These are phyloP conservation scores for Aureobasidium sp. DNA, from an alignment of 2,329 filamentous ascomycete genomes.

Conservation along the genomic window DNA sequence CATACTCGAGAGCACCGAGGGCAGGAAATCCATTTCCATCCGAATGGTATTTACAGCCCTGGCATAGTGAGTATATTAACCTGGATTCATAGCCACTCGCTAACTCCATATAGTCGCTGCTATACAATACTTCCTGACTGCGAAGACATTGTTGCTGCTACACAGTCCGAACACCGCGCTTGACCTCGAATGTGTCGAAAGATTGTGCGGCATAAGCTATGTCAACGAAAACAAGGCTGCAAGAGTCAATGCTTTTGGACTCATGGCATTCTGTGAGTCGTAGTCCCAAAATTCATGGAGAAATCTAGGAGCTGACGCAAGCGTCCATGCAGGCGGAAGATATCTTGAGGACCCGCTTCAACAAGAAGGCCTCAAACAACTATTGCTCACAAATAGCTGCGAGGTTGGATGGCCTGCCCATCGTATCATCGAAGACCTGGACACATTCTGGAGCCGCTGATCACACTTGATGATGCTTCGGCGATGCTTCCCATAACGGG, in stretches of 20 bases:
- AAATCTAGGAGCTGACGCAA: not conserved
- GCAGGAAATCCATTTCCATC: conserved; percentile 38
- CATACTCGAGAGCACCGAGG: conserved; percentile 34
- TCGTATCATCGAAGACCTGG: conserved; percentile 1
- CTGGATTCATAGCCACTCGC: not conserved
- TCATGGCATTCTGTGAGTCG: conserved; percentile 10
- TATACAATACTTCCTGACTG: conserved; percentile 12
- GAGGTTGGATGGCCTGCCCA: conserved; percentile 9
- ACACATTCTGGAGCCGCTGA: not conserved
- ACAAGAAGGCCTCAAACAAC: not conserved
- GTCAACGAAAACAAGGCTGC: conserved; percentile 8
- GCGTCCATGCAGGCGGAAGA: not conserved
- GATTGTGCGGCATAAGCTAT: conserved; percentile 10
- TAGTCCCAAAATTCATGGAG: not conserved
- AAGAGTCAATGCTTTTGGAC: conserved; percentile 19
- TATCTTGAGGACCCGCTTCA: not conserved
- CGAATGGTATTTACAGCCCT: conserved; percentile 47
- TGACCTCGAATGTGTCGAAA: not conserved
- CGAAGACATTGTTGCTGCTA: not conserved
- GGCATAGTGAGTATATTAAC: conserved; percentile 42
- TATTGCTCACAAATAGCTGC: not conserved
- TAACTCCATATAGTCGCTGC: conserved; percentile 5
- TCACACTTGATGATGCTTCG: not conserved
- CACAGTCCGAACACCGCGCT: not conserved
- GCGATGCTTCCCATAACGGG: not conserved